phyloP scores from a whole-genome alignment of 2,329 filamentous ascomycete species.

The Colletotrichum echinochloae region DNA sequence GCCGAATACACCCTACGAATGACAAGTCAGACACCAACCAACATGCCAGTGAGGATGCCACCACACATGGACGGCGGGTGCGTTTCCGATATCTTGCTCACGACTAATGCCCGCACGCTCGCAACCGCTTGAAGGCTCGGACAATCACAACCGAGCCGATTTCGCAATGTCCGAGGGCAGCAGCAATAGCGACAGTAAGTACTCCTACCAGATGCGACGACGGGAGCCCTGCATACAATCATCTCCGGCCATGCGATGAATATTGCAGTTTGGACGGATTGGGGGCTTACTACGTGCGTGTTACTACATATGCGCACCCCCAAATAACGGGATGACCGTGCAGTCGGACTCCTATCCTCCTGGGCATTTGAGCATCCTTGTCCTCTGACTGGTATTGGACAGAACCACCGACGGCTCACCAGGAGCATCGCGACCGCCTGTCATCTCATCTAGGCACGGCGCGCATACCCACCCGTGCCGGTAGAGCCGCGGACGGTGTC shows the following conservation, averaged over 20 bases:
- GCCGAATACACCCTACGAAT: constrained; percentile 2
- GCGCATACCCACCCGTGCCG: constrained; percentile 13
- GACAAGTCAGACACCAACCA: constrained; percentile 3
- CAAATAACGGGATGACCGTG: background rate
- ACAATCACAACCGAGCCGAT: background rate
- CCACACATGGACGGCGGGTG: constrained; percentile 20
- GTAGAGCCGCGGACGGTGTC: constrained; percentile 31
- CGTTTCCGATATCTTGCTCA: constrained; percentile 1
- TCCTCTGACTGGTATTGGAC: background rate
- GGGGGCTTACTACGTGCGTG: background rate
- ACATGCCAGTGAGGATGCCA: background rate
- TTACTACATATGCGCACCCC: constrained; percentile 1
- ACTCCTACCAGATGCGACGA: background rate
- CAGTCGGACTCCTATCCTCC: background rate
- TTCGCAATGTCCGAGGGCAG: background rate
- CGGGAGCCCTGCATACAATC: background rate
- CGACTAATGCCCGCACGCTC: background rate
- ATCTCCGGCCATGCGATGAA: background rate
- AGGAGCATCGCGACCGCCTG: constrained; percentile 13
- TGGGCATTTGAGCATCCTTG: background rate
- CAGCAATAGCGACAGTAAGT: background rate
- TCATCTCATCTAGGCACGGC: constrained; percentile 1
- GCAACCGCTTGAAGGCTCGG: background rate
- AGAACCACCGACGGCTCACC: constrained; percentile 1
- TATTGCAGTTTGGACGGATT: background rate